Percentiles rank a stretch among this genome's conserved stretches.
These are phyloP conservation scores for Geotrichum klebahnii DNA, from an alignment of 1,139 yeast genomes.

Conservation along the genomic window DNA sequence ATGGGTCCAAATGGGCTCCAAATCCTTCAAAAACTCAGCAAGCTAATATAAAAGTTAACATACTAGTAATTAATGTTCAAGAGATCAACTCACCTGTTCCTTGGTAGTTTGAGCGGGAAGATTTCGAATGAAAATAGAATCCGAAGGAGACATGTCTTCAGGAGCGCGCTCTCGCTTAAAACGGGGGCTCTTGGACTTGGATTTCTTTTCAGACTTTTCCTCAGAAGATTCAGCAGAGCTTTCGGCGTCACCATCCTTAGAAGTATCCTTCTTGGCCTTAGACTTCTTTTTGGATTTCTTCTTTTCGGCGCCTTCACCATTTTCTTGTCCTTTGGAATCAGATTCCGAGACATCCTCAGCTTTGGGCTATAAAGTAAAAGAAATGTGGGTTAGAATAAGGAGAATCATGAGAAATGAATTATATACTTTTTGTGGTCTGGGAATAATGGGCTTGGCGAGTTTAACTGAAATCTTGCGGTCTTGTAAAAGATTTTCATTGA, in stretches of 20 bases:
- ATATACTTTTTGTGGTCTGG: constrained; percentile 10
- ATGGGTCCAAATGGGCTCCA: constrained; percentile 25
- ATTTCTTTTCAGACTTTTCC: constrained; percentile 6
- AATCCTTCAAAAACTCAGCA: constrained; percentile 30
- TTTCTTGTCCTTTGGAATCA: constrained; percentile 1
- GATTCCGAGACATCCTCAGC: background rate
- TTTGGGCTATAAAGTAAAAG: no score
- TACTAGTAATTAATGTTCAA: background rate
- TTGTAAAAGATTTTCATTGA: constrained; percentile 47
- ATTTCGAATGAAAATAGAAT: constrained; percentile 52
- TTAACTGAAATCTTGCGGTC: constrained; percentile 51
- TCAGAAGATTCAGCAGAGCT: background rate
- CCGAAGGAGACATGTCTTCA: constrained; percentile 22
- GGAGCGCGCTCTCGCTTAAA: constrained; percentile 25
- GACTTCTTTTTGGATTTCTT: constrained; percentile 5
- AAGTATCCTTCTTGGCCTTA: constrained; percentile 2
- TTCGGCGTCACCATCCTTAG: background rate
- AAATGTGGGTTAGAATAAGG: background rate
- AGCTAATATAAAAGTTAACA: constrained; percentile 14
- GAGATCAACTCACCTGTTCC: constrained; percentile 26
- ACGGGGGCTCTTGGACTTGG: constrained; percentile 7
- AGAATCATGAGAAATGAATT: background rate
- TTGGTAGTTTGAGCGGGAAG: constrained; percentile 41
- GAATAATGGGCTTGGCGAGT: constrained; percentile 42
- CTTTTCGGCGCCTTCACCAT: constrained; percentile 4